Evolutionary conservation across 306 rosid genomes (phyloP).

Genomic region (Sicyos edulis): DNA sequence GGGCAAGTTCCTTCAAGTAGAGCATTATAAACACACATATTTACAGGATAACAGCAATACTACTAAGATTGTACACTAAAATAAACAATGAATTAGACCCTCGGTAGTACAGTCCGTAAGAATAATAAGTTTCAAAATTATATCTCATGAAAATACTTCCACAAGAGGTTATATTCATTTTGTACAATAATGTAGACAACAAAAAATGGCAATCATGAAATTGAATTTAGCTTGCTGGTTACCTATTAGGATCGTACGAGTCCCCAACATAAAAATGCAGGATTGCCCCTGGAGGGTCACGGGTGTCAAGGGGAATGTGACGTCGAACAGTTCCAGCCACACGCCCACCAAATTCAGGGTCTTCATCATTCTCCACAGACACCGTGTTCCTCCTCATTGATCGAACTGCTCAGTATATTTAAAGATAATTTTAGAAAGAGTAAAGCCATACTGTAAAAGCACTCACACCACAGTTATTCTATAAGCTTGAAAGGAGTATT

Average conservation of each 20-base stretch:
- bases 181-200: neutral
- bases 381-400: conserved; percentile 54
- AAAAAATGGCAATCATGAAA: neutral
- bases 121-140: neutral
- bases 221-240: conserved; percentile 10
- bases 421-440: conserved; percentile 13
- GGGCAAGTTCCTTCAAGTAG: conserved; percentile 5
- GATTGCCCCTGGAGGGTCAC: conserved; percentile 91
- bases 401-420: conserved; percentile 54
- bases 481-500: conserved; percentile 22
- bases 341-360: conserved; percentile 69
- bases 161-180: neutral
- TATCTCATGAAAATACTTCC: neutral
- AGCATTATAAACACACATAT: neutral
- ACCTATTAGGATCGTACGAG: conserved; percentile 66
- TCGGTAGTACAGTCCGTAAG: neutral
- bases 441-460: neutral
- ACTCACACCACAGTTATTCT: neutral
- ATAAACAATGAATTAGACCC: neutral
- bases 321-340: conserved; percentile 95
- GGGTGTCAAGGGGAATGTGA: conserved; percentile 78
- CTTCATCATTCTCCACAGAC: conserved; percentile 52
- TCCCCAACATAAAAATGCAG: conserved; percentile 95
- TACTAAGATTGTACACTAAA: neutral
- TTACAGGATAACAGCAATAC: conserved; percentile 1